Evolutionary conservation across 352 stramenopile species (phyloP).

Genomic region (Globisporangium barbulae): DNA sequence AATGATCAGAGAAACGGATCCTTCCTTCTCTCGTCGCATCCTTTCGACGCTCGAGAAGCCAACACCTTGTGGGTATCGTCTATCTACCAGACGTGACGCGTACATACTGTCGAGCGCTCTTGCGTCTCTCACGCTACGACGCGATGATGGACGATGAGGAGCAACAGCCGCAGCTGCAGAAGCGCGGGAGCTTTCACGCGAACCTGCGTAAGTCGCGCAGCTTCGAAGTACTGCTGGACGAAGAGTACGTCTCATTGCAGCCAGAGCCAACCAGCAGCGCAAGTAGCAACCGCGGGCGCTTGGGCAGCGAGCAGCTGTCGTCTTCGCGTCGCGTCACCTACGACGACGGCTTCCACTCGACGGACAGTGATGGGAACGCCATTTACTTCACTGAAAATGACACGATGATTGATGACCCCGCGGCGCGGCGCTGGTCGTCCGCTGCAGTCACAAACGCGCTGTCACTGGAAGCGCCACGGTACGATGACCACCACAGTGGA

Average conservation of each 20-base stretch:
- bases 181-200: not conserved
- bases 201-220: slow-evolving; percentile 44
- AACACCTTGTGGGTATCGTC: no score
- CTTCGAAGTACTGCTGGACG: slow-evolving; percentile 36
- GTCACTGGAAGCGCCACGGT: slow-evolving; percentile 39
- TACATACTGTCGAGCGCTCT: not conserved
- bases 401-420: not conserved
- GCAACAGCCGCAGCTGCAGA: not conserved
- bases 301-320: not conserved
- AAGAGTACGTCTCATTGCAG: slow-evolving; percentile 9
- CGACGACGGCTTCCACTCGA: not conserved
- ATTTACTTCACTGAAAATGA: slow-evolving; percentile 2
- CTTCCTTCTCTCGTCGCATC: not conserved
- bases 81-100: no score
- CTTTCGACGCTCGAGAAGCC: not conserved
- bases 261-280: not conserved
- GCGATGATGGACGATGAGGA: slow-evolving; percentile 3
- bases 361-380: not conserved
- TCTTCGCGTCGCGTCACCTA: not conserved
- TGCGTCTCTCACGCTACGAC: not conserved
- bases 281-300: not conserved
- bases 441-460: slow-evolving; percentile 32
- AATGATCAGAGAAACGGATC: not conserved
- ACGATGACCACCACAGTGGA: slow-evolving; percentile 25
- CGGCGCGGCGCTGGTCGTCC: slow-evolving; percentile 16